Percentiles rank a stretch among this genome's conserved stretches.
phyloP scores from a whole-genome alignment of 2,329 filamentous ascomycete species.

The Pseudocercospora crystallina region DNA sequence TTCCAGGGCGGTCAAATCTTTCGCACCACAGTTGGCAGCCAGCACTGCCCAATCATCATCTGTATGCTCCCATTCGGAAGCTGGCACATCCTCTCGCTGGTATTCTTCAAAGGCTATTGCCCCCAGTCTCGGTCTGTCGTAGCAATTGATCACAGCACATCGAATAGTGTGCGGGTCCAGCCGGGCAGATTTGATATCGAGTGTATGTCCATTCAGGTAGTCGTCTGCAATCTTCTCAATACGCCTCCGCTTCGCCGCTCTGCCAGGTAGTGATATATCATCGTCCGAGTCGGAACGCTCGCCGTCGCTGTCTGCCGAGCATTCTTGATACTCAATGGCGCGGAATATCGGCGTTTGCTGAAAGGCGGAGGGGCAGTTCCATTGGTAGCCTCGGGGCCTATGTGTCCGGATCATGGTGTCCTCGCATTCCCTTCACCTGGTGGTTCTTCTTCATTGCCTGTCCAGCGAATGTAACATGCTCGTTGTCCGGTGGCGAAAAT shows the following conservation, averaged over 20 bases:
- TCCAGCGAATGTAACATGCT: not conserved
- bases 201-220: slow-evolving; percentile 58
- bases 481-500: not conserved
- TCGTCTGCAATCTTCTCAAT: slow-evolving; percentile 61
- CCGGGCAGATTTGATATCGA: slow-evolving; percentile 59
- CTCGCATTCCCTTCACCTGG: not conserved
- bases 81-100: not conserved
- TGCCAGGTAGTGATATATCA: slow-evolving; percentile 52
- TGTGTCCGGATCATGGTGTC: slow-evolving; percentile 32
- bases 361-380: slow-evolving; percentile 32
- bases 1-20: not conserved
- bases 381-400: slow-evolving; percentile 30
- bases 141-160: slow-evolving; percentile 11
- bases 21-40: not conserved
- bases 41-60: slow-evolving; percentile 20
- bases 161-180: slow-evolving; percentile 25
- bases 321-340: slow-evolving; percentile 27
- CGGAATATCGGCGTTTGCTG: slow-evolving; percentile 32
- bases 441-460: not conserved
- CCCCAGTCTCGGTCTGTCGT: slow-evolving; percentile 39
- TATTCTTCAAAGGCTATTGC: not conserved
- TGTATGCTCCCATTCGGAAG: slow-evolving; percentile 12
- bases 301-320: slow-evolving; percentile 37
- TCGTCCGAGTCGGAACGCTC: slow-evolving; percentile 60
- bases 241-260: slow-evolving; percentile 52